A percentile compares a stretch with the other conserved stretches of the same genome.
Conservation (phyloP, 768 basidiomycete species). For the Crucibulum laeve region DNA sequence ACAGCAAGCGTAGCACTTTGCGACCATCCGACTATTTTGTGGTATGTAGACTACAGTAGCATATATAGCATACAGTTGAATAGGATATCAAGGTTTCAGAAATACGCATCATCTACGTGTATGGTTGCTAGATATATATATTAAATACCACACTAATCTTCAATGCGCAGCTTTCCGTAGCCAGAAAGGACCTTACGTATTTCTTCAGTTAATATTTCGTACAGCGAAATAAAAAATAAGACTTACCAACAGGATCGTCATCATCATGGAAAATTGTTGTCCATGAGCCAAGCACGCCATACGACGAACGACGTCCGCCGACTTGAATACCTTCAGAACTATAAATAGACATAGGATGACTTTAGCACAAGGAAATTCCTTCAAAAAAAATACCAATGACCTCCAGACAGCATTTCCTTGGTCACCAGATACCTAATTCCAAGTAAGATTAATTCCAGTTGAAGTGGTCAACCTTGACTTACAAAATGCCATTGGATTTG, state of each 20-base stretch:
- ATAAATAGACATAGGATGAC: constrained; percentile 1
- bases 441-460: neutral
- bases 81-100: too few species aligned
- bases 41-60: too few species aligned
- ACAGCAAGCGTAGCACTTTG: too few species aligned
- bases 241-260: constrained; percentile 42
- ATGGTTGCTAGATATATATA: too few species aligned
- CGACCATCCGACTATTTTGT: too few species aligned
- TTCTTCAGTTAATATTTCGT: neutral
- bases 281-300: constrained; percentile 54
- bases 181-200: constrained; percentile 30
- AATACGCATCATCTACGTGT: too few species aligned
- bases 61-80: too few species aligned
- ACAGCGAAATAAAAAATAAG: neutral
- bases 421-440: constrained; percentile 44
- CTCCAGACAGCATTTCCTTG: constrained; percentile 51
- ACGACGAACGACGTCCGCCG: constrained; percentile 54
- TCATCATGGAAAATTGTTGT: constrained; percentile 39
- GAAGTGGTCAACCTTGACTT: constrained; percentile 19
- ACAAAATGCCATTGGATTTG: constrained; percentile 66
- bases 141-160: too few species aligned
- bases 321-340: constrained; percentile 64
- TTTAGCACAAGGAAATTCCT: constrained; percentile 1
- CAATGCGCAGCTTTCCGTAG: constrained; percentile 22
- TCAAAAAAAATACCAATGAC: constrained; percentile 25